Percentiles rank a stretch among this genome's conserved stretches.
Evolutionary conservation across 495 filamentous ascomycete species (phyloP).

Genomic region (Neurospora sp.): DNA sequence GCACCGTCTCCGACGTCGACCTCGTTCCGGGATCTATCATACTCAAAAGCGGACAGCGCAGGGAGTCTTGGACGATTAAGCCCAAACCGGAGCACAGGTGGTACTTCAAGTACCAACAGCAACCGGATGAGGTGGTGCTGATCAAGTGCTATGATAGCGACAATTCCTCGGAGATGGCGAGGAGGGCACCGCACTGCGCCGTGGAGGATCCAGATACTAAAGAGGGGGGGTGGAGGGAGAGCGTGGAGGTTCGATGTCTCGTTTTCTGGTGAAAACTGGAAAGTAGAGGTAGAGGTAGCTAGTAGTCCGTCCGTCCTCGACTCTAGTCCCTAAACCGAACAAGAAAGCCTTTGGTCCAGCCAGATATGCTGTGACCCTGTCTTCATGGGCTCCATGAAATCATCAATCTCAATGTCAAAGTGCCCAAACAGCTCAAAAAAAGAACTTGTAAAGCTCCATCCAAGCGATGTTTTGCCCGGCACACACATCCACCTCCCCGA

Average conservation of each 20-base stretch:
- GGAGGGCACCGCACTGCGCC: slow-evolving; percentile 55
- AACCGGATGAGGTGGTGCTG: slow-evolving; percentile 49
- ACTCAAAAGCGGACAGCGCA: slow-evolving; percentile 50
- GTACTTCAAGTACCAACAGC: slow-evolving; percentile 68
- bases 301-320: background rate
- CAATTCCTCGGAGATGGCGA: slow-evolving; percentile 44
- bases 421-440: slow-evolving; percentile 29
- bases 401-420: slow-evolving; percentile 2
- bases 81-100: slow-evolving; percentile 51
- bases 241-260: slow-evolving; percentile 46
- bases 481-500: slow-evolving; percentile 28
- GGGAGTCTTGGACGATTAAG: slow-evolving; percentile 59
- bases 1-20: slow-evolving; percentile 52
- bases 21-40: slow-evolving; percentile 59
- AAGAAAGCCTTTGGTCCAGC: background rate
- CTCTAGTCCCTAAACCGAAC: background rate
- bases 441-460: slow-evolving; percentile 39
- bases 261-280: slow-evolving; percentile 15
- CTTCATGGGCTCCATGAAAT: background rate
- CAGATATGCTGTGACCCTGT: background rate
- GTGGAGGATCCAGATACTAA: slow-evolving; percentile 46
- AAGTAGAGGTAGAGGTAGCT: background rate
- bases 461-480: slow-evolving; percentile 28
- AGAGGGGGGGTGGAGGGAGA: slow-evolving; percentile 42
- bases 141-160: slow-evolving; percentile 67